These are phyloP conservation scores for Populus trichocarpa DNA, from an alignment of 441 rosid species.

Conservation along the genomic window DNA sequence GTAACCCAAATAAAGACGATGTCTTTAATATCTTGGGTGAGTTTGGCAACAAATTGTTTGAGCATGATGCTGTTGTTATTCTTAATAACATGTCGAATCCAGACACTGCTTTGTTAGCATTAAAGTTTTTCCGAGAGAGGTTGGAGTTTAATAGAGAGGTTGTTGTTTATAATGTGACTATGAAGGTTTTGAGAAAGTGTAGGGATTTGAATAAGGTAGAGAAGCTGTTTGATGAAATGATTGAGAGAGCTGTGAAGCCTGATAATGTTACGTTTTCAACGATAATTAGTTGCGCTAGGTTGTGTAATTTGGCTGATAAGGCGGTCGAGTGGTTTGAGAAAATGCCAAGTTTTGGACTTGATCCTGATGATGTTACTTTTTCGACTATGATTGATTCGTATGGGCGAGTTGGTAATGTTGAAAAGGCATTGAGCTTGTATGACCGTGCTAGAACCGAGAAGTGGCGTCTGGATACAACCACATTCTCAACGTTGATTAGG, in stretches of 20 bases:
- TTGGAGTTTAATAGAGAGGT: slow-evolving; percentile 44
- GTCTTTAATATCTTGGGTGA: slow-evolving; percentile 39
- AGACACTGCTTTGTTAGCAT: slow-evolving; percentile 50
- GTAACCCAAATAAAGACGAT: slow-evolving; percentile 34
- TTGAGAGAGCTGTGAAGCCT: too few species aligned
- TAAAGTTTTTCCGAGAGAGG: slow-evolving; percentile 42
- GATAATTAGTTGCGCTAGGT: too few species aligned
- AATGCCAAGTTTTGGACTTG: too few species aligned
- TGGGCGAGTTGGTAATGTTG: slow-evolving; percentile 66
- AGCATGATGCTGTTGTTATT: slow-evolving; percentile 77
- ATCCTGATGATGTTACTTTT: too few species aligned
- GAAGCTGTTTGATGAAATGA: slow-evolving; percentile 1
- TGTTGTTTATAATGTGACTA: slow-evolving; percentile 70
- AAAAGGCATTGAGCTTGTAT: slow-evolving; percentile 75
- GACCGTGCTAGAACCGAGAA: slow-evolving; percentile 86
- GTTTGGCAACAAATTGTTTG: slow-evolving; percentile 47
- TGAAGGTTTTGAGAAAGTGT: slow-evolving; percentile 68
- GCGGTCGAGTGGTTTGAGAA: too few species aligned
- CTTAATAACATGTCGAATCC: slow-evolving; percentile 79
- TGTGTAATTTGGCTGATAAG: too few species aligned
- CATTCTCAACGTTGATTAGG: slow-evolving; percentile 78
- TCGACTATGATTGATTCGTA: slow-evolving; percentile 78
- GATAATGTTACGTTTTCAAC: too few species aligned
- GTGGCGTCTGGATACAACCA: slow-evolving; percentile 65
- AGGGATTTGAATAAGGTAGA: slow-evolving; percentile 62